Evolutionary conservation across 768 basidiomycete species (phyloP), one percentile per base, ranked within the genome.

Genomic region (Auricularia heimuer): DNA sequence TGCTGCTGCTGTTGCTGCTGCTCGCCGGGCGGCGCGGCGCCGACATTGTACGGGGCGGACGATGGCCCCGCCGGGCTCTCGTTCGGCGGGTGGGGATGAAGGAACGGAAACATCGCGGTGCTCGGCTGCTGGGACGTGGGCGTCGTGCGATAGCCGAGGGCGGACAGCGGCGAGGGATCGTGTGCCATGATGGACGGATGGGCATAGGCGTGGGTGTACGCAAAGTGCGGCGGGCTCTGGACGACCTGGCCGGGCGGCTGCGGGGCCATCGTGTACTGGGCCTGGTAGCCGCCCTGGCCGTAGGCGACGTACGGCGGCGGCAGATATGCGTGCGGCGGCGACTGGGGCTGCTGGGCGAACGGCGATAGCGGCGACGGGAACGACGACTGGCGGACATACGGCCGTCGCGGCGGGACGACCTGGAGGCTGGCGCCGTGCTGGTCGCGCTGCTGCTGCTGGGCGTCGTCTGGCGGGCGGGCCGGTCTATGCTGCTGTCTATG

Each of bases 201-300:
- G 29, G 34, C 24, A 29, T 60, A 35, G 11, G 56, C 56, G 56
- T 60, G 56, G 34, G 56, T 33, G 56, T 60, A 60, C 7, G 56
- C 56, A 18, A 60, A 60, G 4, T 60, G 56, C 56, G 56, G 56
- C 29, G 21, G 54, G 7, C 11, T 11, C 54, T 42, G 39, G 39
- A 54, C 29, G 54, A 54, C 54, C 54, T 54, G 54, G 29, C 11
- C 54, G 7, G 18, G 56, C 34, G 77, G 76, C 69, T 78, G 81
- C 2, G 77, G 66, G 68, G 82, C 74, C 72, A 82, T 75, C 70
- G 77, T 72, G 75, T 84, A 85, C 73, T 78, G 82, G 64, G 79
- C 78, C 34, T 75, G 70, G 65, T 78, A 81, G 69, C 70, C 70
- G 34, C 70, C 54, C 24, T 69, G 74, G 66, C 71, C 69, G 67